These are phyloP conservation scores for Rhizophagus clarus DNA, from an alignment of 192 early-diverging fungal species.

Conservation along the genomic window DNA sequence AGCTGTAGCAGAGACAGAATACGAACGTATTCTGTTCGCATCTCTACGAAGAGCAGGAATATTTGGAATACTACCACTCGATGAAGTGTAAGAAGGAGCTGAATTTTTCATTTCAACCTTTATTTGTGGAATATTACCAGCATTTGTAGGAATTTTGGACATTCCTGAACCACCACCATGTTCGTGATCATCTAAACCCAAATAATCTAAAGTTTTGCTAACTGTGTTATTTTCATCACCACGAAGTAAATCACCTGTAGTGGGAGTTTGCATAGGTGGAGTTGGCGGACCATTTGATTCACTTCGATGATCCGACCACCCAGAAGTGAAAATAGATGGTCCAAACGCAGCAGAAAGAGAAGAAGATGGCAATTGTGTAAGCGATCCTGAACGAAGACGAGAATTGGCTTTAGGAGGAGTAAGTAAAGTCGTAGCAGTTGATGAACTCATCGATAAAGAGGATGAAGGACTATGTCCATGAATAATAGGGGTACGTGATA, in stretches of 20 bases:
- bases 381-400: constrained; percentile 56
- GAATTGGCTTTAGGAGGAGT: constrained; percentile 44
- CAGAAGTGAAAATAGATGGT: constrained; percentile 60
- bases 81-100: background rate
- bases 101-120: constrained; percentile 25
- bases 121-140: constrained; percentile 23
- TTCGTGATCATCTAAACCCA: constrained; percentile 67
- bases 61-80: constrained; percentile 22
- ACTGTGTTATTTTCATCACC: constrained; percentile 60
- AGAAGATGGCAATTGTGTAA: constrained; percentile 51
- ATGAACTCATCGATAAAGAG: constrained; percentile 34
- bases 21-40: constrained; percentile 50
- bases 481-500: constrained; percentile 1
- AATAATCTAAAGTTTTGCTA: constrained; percentile 67
- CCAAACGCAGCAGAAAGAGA: constrained; percentile 58
- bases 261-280: constrained; percentile 48
- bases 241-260: constrained; percentile 49
- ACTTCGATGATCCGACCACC: constrained; percentile 48
- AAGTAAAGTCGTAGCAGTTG: constrained; percentile 36
- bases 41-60: constrained; percentile 47
- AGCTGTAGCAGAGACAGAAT: constrained; percentile 47
- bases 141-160: constrained; percentile 26
- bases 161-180: constrained; percentile 35
- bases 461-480: constrained; percentile 29
- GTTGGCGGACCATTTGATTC: constrained; percentile 40